Percentiles rank a stretch among this genome's conserved stretches.
phyloP scores from a whole-genome alignment of 2,329 filamentous ascomycete species.

The Curvularia sp. region DNA sequence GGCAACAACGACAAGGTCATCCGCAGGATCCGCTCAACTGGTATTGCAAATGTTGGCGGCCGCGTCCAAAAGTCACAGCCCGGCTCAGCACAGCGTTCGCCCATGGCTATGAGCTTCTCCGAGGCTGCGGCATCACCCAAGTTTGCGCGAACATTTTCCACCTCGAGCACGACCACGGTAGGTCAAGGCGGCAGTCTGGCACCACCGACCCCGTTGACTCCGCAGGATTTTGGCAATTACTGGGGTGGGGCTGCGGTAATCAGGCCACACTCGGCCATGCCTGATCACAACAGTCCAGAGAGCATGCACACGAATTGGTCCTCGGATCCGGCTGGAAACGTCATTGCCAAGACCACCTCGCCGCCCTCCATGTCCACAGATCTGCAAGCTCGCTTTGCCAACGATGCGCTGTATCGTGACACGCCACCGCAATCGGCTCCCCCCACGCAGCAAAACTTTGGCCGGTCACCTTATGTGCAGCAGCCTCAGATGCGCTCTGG shows the following conservation, averaged over 20 bases:
- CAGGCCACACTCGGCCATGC: conserved; percentile 39
- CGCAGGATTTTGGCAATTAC: conserved; percentile 49
- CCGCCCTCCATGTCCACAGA: conserved; percentile 57
- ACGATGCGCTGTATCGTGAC: conserved; percentile 51
- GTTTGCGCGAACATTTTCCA: conserved; percentile 50
- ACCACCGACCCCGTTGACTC: conserved; percentile 58
- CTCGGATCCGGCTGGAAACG: conserved; percentile 44
- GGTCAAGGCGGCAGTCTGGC: conserved; percentile 52
- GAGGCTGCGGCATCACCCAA: conserved; percentile 58
- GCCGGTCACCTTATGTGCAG: conserved; percentile 47
- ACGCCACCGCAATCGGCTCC: conserved; percentile 60
- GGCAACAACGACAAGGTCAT: conserved; percentile 48
- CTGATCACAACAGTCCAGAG: conserved; percentile 51
- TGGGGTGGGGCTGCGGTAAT: conserved; percentile 51
- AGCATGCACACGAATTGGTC: conserved; percentile 47
- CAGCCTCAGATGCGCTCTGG: conserved; percentile 42
- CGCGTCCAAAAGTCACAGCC: conserved; percentile 56
- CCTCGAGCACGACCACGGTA: conserved; percentile 46
- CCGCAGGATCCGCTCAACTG: conserved; percentile 57
- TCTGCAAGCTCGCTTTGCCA: conserved; percentile 38
- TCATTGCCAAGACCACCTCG: conserved; percentile 49
- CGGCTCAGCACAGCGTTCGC: conserved; percentile 57
- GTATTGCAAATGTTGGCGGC: conserved; percentile 53
- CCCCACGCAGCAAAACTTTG: conserved; percentile 57
- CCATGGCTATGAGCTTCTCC: conserved; percentile 54